Percentiles rank a stretch among this genome's conserved stretches.
These are phyloP conservation scores for Aureobasidium sp. DNA, from an alignment of 2,329 filamentous ascomycete genomes.

Conservation along the genomic window DNA sequence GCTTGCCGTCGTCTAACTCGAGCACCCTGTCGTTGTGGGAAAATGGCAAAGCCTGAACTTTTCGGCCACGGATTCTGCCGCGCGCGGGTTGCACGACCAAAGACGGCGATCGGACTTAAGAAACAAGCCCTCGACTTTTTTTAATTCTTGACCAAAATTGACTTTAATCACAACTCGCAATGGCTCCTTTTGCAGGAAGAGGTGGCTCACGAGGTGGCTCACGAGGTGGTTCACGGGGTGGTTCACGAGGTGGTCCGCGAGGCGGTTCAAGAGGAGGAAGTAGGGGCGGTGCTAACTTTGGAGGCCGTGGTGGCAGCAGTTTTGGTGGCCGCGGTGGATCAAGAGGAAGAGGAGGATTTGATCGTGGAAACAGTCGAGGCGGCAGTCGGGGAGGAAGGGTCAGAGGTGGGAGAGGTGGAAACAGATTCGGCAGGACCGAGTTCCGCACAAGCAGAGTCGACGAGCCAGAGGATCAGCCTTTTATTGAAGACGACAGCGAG, in stretches of 20 bases:
- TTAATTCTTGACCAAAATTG: not conserved
- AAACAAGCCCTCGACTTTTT: not conserved
- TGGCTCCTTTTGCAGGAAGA: conserved; percentile 12
- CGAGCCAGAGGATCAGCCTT: conserved; percentile 23
- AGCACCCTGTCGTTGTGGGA: not conserved
- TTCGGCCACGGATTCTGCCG: conserved; percentile 10
- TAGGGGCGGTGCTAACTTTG: not conserved
- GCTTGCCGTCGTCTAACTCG: conserved; percentile 10
- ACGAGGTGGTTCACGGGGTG: not conserved
- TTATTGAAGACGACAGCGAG: conserved; percentile 18
- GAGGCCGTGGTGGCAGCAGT: conserved; percentile 20
- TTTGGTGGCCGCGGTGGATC: conserved; percentile 22
- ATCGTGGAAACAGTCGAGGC: conserved; percentile 24
- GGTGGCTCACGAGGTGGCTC: not conserved
- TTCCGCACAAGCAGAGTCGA: conserved; percentile 17
- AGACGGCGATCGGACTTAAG: not conserved
- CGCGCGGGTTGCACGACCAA: not conserved
- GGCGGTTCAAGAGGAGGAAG: conserved; percentile 4
- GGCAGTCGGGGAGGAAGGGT: conserved; percentile 16
- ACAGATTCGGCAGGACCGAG: conserved; percentile 16
- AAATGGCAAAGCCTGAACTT: not conserved
- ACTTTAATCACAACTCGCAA: not conserved
- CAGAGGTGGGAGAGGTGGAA: conserved; percentile 16
- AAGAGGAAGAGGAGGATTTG: conserved; percentile 17
- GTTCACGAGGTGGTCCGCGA: not conserved